Evolutionary conservation across 108 stramenopile species (phyloP).

Genomic region (Cyclotella kingstonii): DNA sequence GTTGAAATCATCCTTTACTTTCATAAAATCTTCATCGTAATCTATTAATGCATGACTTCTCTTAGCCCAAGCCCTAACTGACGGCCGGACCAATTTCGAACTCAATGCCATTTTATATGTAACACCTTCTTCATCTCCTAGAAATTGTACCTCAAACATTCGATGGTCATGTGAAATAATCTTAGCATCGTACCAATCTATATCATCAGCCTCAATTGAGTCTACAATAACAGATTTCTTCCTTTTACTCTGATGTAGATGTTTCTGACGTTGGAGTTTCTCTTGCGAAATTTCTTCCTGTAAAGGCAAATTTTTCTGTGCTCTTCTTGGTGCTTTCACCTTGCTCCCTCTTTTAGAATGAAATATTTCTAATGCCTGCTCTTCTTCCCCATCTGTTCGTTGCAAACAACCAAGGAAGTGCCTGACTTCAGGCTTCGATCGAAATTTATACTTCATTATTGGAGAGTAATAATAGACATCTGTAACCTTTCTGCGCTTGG

Average conservation of each 20-base stretch:
- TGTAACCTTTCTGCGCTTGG: background rate
- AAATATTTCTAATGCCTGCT: constrained; percentile 5
- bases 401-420: constrained; percentile 14
- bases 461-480: constrained; percentile 35
- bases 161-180: constrained; percentile 37
- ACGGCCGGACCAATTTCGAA: constrained; percentile 62
- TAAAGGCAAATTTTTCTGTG: too few relatives aligned
- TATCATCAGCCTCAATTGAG: constrained; percentile 43
- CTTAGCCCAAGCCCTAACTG: constrained; percentile 65
- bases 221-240: constrained; percentile 38
- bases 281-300: too few relatives aligned
- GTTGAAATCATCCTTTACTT: constrained; percentile 14
- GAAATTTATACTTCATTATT: constrained; percentile 15
- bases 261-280: too few relatives aligned
- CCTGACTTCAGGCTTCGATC: constrained; percentile 20
- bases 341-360: constrained; percentile 5
- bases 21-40: constrained; percentile 7
- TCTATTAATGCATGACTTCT: constrained; percentile 55
- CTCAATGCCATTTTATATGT: constrained; percentile 62
- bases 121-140: constrained; percentile 63
- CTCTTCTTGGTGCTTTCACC: too few relatives aligned
- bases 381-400: constrained; percentile 16
- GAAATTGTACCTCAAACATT: constrained; percentile 46
- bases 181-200: constrained; percentile 82
- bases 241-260: too few relatives aligned